phyloP scores from a whole-genome alignment of 352 stramenopile genomes.

The Pythium diclinum region DNA sequence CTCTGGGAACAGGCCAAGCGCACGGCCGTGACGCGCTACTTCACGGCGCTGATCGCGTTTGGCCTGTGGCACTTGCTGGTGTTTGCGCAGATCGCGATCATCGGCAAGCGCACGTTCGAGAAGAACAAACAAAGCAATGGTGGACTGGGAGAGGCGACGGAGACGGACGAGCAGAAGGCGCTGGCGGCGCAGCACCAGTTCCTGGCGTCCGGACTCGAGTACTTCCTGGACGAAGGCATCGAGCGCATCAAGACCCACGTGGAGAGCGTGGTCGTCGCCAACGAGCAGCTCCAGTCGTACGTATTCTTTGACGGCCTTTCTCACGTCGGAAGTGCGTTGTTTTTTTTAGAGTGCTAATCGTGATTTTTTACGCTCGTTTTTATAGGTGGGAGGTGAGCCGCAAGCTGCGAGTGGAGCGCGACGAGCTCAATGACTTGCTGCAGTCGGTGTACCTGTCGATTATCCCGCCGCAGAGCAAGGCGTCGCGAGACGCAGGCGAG shows the following conservation, averaged over 20 bases:
- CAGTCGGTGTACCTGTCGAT: slow-evolving; percentile 62
- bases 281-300: slow-evolving; percentile 50
- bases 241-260: slow-evolving; percentile 59
- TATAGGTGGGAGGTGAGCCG: slow-evolving; percentile 62
- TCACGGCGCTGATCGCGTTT: slow-evolving; percentile 71
- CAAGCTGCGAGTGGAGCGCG: slow-evolving; percentile 58
- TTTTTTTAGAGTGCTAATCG: background rate
- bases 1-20: slow-evolving; percentile 78
- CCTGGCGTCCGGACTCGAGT: slow-evolving; percentile 71
- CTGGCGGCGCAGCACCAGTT: slow-evolving; percentile 64
- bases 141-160: slow-evolving; percentile 1
- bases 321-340: background rate
- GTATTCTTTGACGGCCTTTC: background rate
- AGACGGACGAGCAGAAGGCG: slow-evolving; percentile 31
- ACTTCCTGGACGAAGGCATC: slow-evolving; percentile 72
- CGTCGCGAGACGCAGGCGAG: slow-evolving; percentile 24
- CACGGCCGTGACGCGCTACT: slow-evolving; percentile 67
- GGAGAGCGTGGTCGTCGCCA: slow-evolving; percentile 46
- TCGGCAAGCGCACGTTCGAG: slow-evolving; percentile 75
- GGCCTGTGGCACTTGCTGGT: slow-evolving; percentile 78
- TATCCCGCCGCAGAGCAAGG: slow-evolving; percentile 34
- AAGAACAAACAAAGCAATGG: slow-evolving; percentile 33
- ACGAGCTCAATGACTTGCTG: slow-evolving; percentile 75
- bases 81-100: slow-evolving; percentile 73
- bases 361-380: background rate